Conservation (phyloP, 1,284 basidiomycete genomes). For the Apiotrichum laibachii region DNA sequence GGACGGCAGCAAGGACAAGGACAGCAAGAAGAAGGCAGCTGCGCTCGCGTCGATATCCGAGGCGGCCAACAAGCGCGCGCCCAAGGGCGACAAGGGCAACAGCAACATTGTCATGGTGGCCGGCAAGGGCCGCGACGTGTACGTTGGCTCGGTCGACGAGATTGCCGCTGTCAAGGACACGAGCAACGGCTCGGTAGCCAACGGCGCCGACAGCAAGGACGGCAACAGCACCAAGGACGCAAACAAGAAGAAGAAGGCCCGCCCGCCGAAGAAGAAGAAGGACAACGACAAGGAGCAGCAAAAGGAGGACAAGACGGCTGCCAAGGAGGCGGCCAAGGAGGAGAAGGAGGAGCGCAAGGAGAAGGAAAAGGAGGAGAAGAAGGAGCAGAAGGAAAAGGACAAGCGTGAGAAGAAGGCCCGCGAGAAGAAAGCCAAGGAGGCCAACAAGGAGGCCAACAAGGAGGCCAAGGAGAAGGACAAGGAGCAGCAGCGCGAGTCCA, state of each 20-base stretch:
- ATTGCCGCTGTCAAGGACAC: conserved; percentile 9
- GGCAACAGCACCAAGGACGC: conserved; percentile 1
- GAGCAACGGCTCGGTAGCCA: conserved; percentile 1
- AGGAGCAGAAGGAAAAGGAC: conserved; percentile 33
- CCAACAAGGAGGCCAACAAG: conserved; percentile 12
- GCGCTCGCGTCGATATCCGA: conserved; percentile 36
- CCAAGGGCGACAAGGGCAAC: conserved; percentile 19
- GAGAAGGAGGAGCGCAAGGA: conserved; percentile 22
- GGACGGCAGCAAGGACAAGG: neutral
- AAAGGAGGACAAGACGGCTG: conserved; percentile 20
- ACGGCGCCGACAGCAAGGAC: neutral
- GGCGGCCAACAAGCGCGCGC: conserved; percentile 35
- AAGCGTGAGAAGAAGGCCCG: conserved; percentile 22
- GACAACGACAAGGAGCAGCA: conserved; percentile 12
- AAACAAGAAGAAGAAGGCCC: conserved; percentile 2
- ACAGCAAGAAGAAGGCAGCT: conserved; percentile 20
- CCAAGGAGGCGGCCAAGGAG: neutral
- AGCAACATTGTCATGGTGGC: conserved; percentile 34
- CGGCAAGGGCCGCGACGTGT: conserved; percentile 43
- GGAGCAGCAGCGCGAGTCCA: neutral
- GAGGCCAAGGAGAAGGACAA: conserved; percentile 1
- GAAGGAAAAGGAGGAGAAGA: conserved; percentile 34
- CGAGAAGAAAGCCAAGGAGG: conserved; percentile 13
- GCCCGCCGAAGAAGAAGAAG: conserved; percentile 18
- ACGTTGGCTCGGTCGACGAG: conserved; percentile 19